Evolutionary conservation across 768 basidiomycete species (phyloP).

Genomic region (Agaricus subrufescens): DNA sequence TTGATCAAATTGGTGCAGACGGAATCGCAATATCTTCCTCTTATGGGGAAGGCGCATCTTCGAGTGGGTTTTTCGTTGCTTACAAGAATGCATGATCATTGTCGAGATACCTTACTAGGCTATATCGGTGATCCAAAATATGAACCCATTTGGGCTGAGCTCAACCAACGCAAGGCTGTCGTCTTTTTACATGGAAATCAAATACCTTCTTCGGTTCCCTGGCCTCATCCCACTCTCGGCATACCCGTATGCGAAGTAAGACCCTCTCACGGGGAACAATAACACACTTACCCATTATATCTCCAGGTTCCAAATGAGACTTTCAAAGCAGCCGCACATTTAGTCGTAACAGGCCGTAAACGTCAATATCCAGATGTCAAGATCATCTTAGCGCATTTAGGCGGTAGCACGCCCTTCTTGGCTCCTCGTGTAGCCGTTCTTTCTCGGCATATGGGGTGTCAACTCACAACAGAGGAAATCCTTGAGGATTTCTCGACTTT

Average conservation of each 20-base stretch:
- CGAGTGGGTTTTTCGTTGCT: slow-evolving; percentile 37
- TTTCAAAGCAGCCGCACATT: slow-evolving; percentile 74
- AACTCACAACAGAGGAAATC: slow-evolving; percentile 59
- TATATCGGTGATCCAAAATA: slow-evolving; percentile 65
- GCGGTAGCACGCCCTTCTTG: slow-evolving; percentile 63
- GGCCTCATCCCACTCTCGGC: slow-evolving; percentile 60
- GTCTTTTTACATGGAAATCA: slow-evolving; percentile 76
- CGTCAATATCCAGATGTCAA: slow-evolving; percentile 55
- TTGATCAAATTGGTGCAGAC: slow-evolving; percentile 58
- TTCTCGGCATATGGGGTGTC: slow-evolving; percentile 66
- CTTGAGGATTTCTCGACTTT: slow-evolving; percentile 65
- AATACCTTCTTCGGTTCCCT: slow-evolving; percentile 57
- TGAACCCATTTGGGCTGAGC: slow-evolving; percentile 66
- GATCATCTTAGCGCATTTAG: slow-evolving; percentile 70
- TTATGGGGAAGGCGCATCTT: slow-evolving; percentile 50
- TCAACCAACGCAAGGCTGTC: slow-evolving; percentile 51
- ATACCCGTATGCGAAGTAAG: slow-evolving; percentile 64
- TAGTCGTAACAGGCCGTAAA: slow-evolving; percentile 68
- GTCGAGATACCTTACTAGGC: slow-evolving; percentile 28
- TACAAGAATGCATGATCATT: not conserved
- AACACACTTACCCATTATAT: not conserved
- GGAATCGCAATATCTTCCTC: slow-evolving; percentile 66
- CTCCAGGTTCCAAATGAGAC: slow-evolving; percentile 75
- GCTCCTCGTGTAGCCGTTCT: slow-evolving; percentile 67
- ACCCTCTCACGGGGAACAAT: not conserved